These are phyloP conservation scores for Sporothrix brasiliensis DNA, from an alignment of 2,329 filamentous ascomycete species.

Conservation along the genomic window DNA sequence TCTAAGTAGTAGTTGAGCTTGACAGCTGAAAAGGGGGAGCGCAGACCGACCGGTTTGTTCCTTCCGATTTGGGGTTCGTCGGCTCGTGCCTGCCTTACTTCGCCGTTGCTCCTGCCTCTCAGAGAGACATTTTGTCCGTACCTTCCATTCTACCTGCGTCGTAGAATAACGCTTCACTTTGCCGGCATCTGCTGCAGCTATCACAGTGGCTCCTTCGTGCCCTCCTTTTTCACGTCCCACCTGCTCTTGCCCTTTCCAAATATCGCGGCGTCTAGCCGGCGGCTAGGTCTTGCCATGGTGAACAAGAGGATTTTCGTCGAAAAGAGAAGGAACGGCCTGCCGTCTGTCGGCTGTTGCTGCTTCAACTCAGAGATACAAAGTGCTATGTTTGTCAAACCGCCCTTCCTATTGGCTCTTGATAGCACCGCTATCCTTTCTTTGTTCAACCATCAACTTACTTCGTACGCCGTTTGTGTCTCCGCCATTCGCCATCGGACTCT, in stretches of 20 bases:
- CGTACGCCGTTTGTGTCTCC: neutral
- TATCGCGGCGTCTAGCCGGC: neutral
- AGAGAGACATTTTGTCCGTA: neutral
- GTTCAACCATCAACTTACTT: too few relatives aligned
- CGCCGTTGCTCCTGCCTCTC: slow-evolving; percentile 4
- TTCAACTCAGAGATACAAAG: neutral
- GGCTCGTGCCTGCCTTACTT: neutral
- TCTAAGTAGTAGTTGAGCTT: slow-evolving; percentile 1
- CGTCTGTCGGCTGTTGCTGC: slow-evolving; percentile 10
- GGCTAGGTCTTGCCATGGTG: slow-evolving; percentile 1
- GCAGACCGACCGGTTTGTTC: neutral
- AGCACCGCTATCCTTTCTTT: neutral
- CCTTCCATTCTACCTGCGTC: neutral
- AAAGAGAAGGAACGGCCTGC: slow-evolving; percentile 21
- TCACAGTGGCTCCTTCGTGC: slow-evolving; percentile 19
- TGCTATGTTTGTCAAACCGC: slow-evolving; percentile 7
- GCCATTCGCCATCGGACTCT: neutral
- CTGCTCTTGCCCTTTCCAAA: slow-evolving; percentile 5
- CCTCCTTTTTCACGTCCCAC: slow-evolving; percentile 25
- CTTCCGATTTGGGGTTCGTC: neutral
- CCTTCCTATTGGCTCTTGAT: neutral
- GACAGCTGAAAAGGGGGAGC: slow-evolving; percentile 6
- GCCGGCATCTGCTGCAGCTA: slow-evolving; percentile 11
- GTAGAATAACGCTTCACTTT: neutral
- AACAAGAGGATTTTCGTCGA: neutral